These are phyloP conservation scores for Candida nemodendra DNA, from an alignment of 805 yeast genomes.

Conservation along the genomic window DNA sequence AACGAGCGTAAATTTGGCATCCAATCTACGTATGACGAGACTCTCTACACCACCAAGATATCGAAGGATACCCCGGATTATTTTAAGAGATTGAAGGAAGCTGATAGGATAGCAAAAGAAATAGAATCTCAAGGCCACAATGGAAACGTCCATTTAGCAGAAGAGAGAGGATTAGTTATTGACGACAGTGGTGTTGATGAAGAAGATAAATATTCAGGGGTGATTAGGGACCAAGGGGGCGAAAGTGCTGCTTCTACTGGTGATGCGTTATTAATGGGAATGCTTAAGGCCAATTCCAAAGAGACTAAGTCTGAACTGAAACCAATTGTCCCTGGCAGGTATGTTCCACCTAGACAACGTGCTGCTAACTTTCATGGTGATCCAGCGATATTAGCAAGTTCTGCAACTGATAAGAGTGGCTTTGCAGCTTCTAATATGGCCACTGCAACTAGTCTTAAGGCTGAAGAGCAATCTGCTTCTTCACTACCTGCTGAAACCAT, in stretches of 20 bases:
- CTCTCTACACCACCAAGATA: constrained; percentile 78
- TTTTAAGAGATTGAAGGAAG: constrained; percentile 58
- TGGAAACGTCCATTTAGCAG: constrained; percentile 80
- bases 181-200: constrained; percentile 91
- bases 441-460: not conserved
- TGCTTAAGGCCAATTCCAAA: constrained; percentile 25
- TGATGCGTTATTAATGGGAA: constrained; percentile 28
- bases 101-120: constrained; percentile 78
- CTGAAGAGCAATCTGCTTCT: not conserved
- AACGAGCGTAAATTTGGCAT: constrained; percentile 89
- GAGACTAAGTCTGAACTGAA: constrained; percentile 23
- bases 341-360: constrained; percentile 58
- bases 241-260: constrained; percentile 12
- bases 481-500: constrained; percentile 1
- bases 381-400: constrained; percentile 63
- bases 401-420: constrained; percentile 32
- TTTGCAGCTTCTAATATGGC: not conserved
- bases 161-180: constrained; percentile 76
- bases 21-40: constrained; percentile 79
- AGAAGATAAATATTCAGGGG: constrained; percentile 96
- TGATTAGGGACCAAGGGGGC: constrained; percentile 49
- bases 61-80: constrained; percentile 73
- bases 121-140: constrained; percentile 66
- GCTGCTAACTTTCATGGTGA: constrained; percentile 53
- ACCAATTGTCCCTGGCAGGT: constrained; percentile 37